Percentiles rank a stretch among this genome's conserved stretches.
These are phyloP conservation scores for Pestalotiopsis sp. DNA, from an alignment of 2,329 filamentous ascomycete genomes.

Conservation along the genomic window DNA sequence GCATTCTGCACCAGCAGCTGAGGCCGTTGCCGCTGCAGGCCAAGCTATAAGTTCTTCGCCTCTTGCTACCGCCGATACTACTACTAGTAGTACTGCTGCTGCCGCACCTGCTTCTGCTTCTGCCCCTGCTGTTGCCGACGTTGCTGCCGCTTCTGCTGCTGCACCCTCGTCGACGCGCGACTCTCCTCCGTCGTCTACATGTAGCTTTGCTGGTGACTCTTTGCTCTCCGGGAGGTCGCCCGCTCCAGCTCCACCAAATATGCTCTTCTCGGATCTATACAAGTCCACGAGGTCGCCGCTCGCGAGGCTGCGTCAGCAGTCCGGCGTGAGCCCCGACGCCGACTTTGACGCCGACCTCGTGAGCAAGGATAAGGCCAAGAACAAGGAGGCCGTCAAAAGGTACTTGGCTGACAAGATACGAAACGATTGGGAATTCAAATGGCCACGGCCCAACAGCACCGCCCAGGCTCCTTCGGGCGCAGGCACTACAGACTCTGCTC, in stretches of 20 bases:
- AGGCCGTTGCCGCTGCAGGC: slow-evolving; percentile 6
- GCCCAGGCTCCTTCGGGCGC: not conserved
- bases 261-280: slow-evolving; percentile 64
- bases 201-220: slow-evolving; percentile 13
- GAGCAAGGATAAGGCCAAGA: slow-evolving; percentile 63
- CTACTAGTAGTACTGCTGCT: not conserved
- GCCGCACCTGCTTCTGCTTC: not conserved
- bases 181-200: not conserved
- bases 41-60: slow-evolving; percentile 13
- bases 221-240: slow-evolving; percentile 17
- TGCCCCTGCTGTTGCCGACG: not conserved
- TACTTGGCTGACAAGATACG: slow-evolving; percentile 57
- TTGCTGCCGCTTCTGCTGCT: slow-evolving; percentile 9
- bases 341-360: slow-evolving; percentile 64
- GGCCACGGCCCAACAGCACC: slow-evolving; percentile 42
- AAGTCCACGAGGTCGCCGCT: slow-evolving; percentile 57
- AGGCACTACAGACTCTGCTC: not conserved
- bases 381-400: slow-evolving; percentile 64
- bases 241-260: slow-evolving; percentile 34
- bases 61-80: not conserved
- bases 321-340: slow-evolving; percentile 29
- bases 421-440: slow-evolving; percentile 63
- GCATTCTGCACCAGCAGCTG: slow-evolving; percentile 17
- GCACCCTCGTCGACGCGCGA: slow-evolving; percentile 3
- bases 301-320: slow-evolving; percentile 50